Base-by-base conservation (phyloP, 2,329 filamentous ascomycete genomes). In the Knufia petricola region DNA sequence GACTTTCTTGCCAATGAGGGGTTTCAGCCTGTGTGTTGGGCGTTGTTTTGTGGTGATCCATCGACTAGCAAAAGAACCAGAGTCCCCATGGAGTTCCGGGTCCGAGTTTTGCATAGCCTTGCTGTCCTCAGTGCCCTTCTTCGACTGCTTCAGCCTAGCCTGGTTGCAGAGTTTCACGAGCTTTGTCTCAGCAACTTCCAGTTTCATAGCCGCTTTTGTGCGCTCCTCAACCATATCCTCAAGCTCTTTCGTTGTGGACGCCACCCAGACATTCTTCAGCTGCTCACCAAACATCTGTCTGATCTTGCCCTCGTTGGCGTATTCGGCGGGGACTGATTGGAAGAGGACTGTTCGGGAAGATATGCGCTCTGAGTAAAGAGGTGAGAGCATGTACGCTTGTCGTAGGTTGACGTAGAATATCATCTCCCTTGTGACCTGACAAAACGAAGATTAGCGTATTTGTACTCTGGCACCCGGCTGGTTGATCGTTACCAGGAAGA, bases 361-460 rank as follows among this genome's bases (percentile, higher is more conserved):
- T 39, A 95, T 81, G 50, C 89, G 85, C 60, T 82, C 84, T 46
- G 87, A 78, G 63, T 94, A 94, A 41, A 85, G 73, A 9, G 88
- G 87, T 9, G 87, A 89, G 48, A 94, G 77, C 34, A 94, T 78
- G 68, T 94, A 95, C 0, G 90, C 90, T 68, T 96, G 90, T 54
- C 89, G 85, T 45, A 96, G 69, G 61, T 94, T 94, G 71, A 95
- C 84, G 67, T 87, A 94, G 75, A 83, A 95, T 58, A 96, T 84
- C 62, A 80, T 82, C 66, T 96, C 90, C 50, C 90, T 79, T 49
- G 88, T 84, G 54, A 96, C n/a, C n/a, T n/a, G n/a, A n/a, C n/a
- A n/a, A n/a, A n/a, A n/a, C n/a, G n/a, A n/a, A n/a, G n/a, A n/a
- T n/a, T n/a, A n/a, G n/a, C n/a, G n/a, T n/a, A n/a, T n/a, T n/a